Evolutionary conservation across 1,139 yeast species (phyloP), one percentile per base, ranked within the genome.

Genomic region (Trichomonascaceae sp.): DNA sequence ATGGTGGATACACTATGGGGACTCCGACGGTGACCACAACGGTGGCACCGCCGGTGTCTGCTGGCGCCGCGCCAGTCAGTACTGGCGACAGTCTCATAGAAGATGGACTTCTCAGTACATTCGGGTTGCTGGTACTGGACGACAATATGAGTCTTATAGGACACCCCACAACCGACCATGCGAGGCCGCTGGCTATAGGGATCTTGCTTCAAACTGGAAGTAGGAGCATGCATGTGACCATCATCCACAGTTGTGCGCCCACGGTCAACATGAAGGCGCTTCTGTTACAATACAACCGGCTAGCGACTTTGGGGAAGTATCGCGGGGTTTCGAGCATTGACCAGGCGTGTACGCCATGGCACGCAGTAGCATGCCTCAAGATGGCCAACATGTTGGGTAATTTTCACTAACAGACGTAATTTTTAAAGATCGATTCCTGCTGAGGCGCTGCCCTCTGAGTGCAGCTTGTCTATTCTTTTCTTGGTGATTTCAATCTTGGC

Each of bases 341-440:
- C 11, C 49, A 59, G 20, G 56, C 66, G 0, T 58, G 66, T 27
- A 60, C 76, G 2, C 96, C 96, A n/a, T 80, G 93, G 84, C 94
- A 84, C 54, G 67, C 82, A 20, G 61, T 71, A 20, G 82, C 93
- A 0, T 93, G 82, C 4, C 68, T 71, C 22, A 81, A 79, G 50
- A 64, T 76, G 44, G 43, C 23, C 47, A 35, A 36, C 30, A 3
- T 18, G n/a, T 5, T 15, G 14, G 11, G 16, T 23, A 4, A 30
- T 28, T 16, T n/a, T n/a, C n/a, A n/a, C n/a, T n/a, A n/a, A n/a
- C n/a, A n/a, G n/a, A n/a, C n/a, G n/a, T n/a, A n/a, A n/a, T n/a
- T n/a, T n/a, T n/a, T n/a, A n/a, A n/a, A n/a, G n/a, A n/a, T n/a
- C n/a, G n/a, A n/a, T n/a, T n/a, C n/a, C n/a, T n/a, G n/a, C n/a